Base-by-base conservation (phyloP, 2,329 filamentous ascomycete genomes). In the Emmonsia crescens region DNA sequence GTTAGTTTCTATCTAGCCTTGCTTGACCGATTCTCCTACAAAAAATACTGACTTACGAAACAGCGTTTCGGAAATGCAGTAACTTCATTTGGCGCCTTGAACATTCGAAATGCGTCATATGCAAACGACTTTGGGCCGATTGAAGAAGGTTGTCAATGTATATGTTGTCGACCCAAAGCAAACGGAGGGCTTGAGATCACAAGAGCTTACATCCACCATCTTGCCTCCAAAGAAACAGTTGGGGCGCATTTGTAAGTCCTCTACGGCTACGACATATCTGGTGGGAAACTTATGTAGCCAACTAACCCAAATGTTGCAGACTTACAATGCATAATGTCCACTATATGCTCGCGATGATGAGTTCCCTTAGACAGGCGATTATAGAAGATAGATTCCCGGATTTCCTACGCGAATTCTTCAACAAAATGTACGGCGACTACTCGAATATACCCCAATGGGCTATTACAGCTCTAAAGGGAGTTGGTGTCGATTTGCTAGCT, bases 271-370 rank as follows among this genome's bases (percentile, higher is more conserved):
- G 40, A 57, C 8, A 38, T 24, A 29, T 60, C 5, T 33, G 2
- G 3, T 19, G 21, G 21, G 38, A 3, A 54, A n/a, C 21, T 27
- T 31, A 4, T 24, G 27, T 12, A 24, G 16, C 19, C 16, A 16
- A 27, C 52, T 40, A 42, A 55, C 33, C 19, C 16, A 10, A 36
- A 40, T 54, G n/a, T 52, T 19, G n/a, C 72, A 79, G 90, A 29
- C 78, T 99, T 60, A 96, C 91, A 0, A 91, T 97, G 71, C 94
- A 99, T 75, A 99, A 99, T 71, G 90, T 99, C 31, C 91, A 91
- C 78, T 96, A 96, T 71, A 85, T 96, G 72, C 80, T 99, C 60
- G 83, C 88, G 63, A 78, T 99, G 68, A 96, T 97, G 91, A 79
- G 82, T 24, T 78, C 83, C 63, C 83, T 85, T 14, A 83, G 93